These are phyloP conservation scores for Cicer cuneatum DNA, from an alignment of 306 rosid genomes.

Conservation along the genomic window DNA sequence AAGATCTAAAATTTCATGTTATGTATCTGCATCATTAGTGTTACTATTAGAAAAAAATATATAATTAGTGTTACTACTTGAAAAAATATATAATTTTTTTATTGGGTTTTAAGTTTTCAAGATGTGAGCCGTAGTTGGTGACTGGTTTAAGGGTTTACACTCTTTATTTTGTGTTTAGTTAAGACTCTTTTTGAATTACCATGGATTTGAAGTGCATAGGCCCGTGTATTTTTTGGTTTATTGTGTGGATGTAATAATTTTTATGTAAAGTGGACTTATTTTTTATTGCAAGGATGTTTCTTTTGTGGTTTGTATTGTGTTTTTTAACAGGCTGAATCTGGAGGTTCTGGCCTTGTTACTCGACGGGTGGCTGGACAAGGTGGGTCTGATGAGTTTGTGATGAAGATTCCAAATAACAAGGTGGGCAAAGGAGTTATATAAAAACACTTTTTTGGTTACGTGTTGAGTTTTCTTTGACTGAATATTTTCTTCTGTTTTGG, in stretches of 20 bases:
- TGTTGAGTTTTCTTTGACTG: neutral
- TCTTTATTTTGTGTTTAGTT: neutral
- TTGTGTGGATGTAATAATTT: neutral
- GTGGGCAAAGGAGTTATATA: constrained; percentile 42
- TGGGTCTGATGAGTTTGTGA: constrained; percentile 81
- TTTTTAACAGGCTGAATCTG: constrained; percentile 83
- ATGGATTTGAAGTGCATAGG: neutral
- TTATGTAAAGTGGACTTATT: neutral
- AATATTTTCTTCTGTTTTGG: neutral
- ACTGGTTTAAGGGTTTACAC: neutral
- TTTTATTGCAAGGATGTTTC: neutral
- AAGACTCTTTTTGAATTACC: neutral
- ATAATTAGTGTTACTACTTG: neutral
- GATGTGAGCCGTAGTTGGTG: neutral
- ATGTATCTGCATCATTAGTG: neutral
- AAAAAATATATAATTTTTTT: neutral
- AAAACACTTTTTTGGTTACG: neutral
- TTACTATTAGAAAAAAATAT: too few relatives aligned
- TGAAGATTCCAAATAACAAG: constrained; percentile 90
- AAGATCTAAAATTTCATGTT: neutral
- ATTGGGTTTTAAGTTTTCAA: neutral
- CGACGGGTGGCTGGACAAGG: constrained; percentile 72
- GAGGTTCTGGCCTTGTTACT: constrained; percentile 77
- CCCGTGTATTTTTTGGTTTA: neutral
- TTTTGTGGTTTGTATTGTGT: constrained; percentile 8